phyloP scores from a whole-genome alignment of 169 alveolate species.

The Eimeria mitis region DNA sequence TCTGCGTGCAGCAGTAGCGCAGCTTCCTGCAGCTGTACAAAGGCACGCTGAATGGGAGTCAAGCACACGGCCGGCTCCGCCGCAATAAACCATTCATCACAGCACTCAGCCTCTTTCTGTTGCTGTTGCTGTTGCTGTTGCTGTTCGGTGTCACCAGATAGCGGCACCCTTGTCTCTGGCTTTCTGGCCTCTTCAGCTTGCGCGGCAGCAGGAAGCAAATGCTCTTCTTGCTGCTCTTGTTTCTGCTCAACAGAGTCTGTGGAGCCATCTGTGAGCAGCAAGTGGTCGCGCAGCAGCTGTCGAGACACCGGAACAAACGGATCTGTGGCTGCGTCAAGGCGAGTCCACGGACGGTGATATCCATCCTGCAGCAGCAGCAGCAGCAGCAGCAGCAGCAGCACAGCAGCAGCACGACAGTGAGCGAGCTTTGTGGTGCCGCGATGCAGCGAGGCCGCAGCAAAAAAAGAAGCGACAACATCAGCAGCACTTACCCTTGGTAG shows the following conservation, averaged over 20 bases:
- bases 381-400: slow-evolving; percentile 35
- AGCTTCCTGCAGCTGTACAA: slow-evolving; percentile 77
- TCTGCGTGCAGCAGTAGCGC: slow-evolving; percentile 76
- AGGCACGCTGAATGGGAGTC: slow-evolving; percentile 80
- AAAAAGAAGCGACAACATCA: neutral
- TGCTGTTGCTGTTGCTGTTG: slow-evolving; percentile 65
- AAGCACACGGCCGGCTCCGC: slow-evolving; percentile 56
- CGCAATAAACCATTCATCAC: slow-evolving; percentile 69
- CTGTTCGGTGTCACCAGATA: neutral
- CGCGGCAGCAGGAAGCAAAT: neutral
- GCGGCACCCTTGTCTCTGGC: neutral
- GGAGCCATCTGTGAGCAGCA: slow-evolving; percentile 38
- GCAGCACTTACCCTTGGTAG: slow-evolving; percentile 76
- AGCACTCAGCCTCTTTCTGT: slow-evolving; percentile 15
- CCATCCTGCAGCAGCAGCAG: slow-evolving; percentile 63
- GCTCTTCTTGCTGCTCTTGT: slow-evolving; percentile 39
- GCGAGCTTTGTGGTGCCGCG: neutral
- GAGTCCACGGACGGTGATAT: slow-evolving; percentile 71
- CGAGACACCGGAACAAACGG: slow-evolving; percentile 34
- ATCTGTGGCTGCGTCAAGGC: slow-evolving; percentile 65
- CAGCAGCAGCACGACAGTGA: neutral
- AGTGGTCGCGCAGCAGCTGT: slow-evolving; percentile 56
- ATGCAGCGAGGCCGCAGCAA: slow-evolving; percentile 2
- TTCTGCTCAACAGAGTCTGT: slow-evolving; percentile 16
- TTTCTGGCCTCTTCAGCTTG: neutral